Base-by-base conservation (phyloP, 441 rosid genomes). In the Biscutella laevigata region DNA sequence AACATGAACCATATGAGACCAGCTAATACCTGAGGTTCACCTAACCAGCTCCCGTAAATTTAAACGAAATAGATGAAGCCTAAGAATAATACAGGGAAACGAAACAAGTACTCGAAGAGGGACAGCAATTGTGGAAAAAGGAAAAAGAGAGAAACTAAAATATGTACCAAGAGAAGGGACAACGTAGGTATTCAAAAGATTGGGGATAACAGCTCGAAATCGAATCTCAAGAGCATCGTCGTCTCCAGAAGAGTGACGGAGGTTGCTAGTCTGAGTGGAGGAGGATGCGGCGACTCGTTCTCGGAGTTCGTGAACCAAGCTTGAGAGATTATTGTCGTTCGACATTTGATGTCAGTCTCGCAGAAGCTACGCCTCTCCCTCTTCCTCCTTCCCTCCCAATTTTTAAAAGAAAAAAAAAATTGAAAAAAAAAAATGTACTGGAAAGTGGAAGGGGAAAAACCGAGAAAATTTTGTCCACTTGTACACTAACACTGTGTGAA, bases 241-340 rank as follows among this genome's bases (percentile, higher is more conserved):
- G 41, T 70, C 81, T 41, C 41, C 71, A 49, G 45, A 54, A 55
- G 34, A 55, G 66, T 32, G 37, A 57, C 53, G 62, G 58, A 34
- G 56, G 61, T 30, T 51, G 61, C 49, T 66, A 6, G 80, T 52
- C 12, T 84, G 74, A 35, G 78, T 63, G 12, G 95, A 84, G 7
- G 94, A 72, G n/a, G 92, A 57, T 8, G 94, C 84, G 12, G 88
- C 95, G 35, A 84, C 77, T 33, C 85, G 88, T 41, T 86, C 95
- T 8, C 95, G 95, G 54, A 86, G 97, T 65, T 88, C 88, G 78
- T 67, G 95, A 35, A 88, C 81, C 49, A 88, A 70, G 77, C 97
- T 86, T 20, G 90, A 81, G 4, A 88, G 78, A 50, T 64, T 84
- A 50, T 52, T 76, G 46, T 48, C 83, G 62, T 48, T 78, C 39